Conservation (phyloP, 2,329 filamentous ascomycete species). For the Fusarium heterosporum region DNA sequence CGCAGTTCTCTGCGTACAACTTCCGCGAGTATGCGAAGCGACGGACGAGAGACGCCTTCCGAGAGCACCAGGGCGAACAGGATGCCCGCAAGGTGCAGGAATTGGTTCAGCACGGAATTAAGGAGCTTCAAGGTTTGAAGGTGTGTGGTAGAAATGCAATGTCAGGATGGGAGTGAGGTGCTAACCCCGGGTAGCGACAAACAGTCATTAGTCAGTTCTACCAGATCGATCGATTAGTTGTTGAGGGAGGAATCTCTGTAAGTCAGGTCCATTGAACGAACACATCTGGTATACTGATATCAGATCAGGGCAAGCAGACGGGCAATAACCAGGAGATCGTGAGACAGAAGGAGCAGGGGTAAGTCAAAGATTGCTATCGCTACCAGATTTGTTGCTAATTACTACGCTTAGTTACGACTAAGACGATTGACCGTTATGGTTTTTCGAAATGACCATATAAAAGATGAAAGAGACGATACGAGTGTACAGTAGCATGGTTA, state of each 20-base stretch:
- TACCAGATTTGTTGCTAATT: slow-evolving; percentile 6
- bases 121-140: slow-evolving; percentile 91
- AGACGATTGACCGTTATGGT: slow-evolving; percentile 14
- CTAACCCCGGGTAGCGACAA: slow-evolving; percentile 76
- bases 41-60: slow-evolving; percentile 90
- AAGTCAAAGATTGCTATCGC: slow-evolving; percentile 50
- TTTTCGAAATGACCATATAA: slow-evolving; percentile 13
- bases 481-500: slow-evolving; percentile 45
- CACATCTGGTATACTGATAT: slow-evolving; percentile 27
- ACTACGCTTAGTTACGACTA: slow-evolving; percentile 35
- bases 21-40: slow-evolving; percentile 97
- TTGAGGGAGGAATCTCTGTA: slow-evolving; percentile 87
- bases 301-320: slow-evolving; percentile 73
- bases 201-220: slow-evolving; percentile 95
- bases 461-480: slow-evolving; percentile 24
- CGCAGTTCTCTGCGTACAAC: slow-evolving; percentile 93
- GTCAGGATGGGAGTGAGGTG: neutral
- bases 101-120: slow-evolving; percentile 86
- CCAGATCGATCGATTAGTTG: slow-evolving; percentile 89
- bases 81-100: slow-evolving; percentile 86
- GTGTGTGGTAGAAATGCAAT: slow-evolving; percentile 59
- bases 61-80: slow-evolving; percentile 78
- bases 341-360: slow-evolving; percentile 85
- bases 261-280: neutral
- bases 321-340: slow-evolving; percentile 74